Evolutionary conservation across 1,284 basidiomycete genomes (phyloP).

Genomic region (Ceratobasidium sp.): DNA sequence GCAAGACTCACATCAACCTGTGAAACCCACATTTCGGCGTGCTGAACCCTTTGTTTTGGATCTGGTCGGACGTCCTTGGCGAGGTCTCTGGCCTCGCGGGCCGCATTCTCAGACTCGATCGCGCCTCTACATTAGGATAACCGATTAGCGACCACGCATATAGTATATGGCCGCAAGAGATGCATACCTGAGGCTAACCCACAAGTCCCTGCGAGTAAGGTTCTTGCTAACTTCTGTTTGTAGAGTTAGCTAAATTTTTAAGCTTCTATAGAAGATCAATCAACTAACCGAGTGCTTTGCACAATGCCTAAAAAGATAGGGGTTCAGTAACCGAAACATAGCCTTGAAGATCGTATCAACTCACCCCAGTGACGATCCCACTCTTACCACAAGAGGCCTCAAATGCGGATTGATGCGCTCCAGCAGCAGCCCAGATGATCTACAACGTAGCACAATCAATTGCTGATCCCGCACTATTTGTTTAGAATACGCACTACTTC

Average conservation of each 20-base stretch:
- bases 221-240: not conserved
- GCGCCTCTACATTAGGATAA: not conserved
- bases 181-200: conserved; percentile 19
- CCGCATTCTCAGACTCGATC: conserved; percentile 20
- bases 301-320: conserved; percentile 8
- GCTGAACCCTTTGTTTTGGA: conserved; percentile 14
- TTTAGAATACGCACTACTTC: conserved; percentile 28
- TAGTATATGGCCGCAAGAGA: not conserved
- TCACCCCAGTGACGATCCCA: conserved; percentile 39
- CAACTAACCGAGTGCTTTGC: conserved; percentile 28
- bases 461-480: not conserved
- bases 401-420: conserved; percentile 26
- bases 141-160: not conserved
- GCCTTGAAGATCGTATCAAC: not conserved
- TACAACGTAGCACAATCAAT: not conserved
- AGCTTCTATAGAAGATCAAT: not conserved
- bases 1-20: conserved; percentile 1
- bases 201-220: conserved; percentile 15
- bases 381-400: conserved; percentile 29
- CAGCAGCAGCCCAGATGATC: conserved; percentile 38
- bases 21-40: conserved; percentile 42
- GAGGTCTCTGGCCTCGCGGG: conserved; percentile 16
- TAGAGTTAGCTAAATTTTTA: not conserved
- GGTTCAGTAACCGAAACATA: not conserved
- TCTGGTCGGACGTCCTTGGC: conserved; percentile 12